Evolutionary conservation across 2,329 filamentous ascomycete genomes (phyloP).

Genomic region (Pyrenophora tritici-repentis): DNA sequence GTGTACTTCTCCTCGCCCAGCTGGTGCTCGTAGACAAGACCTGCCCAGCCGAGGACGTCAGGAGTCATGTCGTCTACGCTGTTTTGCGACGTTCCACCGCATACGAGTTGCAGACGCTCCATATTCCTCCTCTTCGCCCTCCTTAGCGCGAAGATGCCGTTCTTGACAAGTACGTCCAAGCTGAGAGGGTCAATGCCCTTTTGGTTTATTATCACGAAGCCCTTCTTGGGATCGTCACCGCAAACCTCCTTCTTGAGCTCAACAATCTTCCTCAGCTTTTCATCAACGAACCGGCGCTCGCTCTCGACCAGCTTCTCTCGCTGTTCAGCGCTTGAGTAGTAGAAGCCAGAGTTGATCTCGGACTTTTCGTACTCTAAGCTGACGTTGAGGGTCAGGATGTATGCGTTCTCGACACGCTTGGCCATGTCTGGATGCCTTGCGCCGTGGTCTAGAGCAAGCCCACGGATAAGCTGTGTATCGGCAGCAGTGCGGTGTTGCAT

Average conservation of each 20-base stretch:
- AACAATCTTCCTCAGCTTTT: conserved; percentile 96
- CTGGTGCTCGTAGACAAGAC: conserved; percentile 94
- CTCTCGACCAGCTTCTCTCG: conserved; percentile 97
- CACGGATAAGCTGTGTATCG: conserved; percentile 93
- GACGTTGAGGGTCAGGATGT: conserved; percentile 93
- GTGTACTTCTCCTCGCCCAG: conserved; percentile 99
- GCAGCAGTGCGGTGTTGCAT: conserved; percentile 98
- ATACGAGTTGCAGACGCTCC: conserved; percentile 95
- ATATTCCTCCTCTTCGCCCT: conserved; percentile 98
- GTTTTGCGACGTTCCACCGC: conserved; percentile 90
- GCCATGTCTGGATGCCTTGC: conserved; percentile 98
- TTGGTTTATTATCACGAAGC: conserved; percentile 98
- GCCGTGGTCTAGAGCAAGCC: conserved; percentile 91
- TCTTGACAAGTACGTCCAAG: conserved; percentile 95
- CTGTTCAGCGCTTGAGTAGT: conserved; percentile 96
- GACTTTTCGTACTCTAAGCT: conserved; percentile 98
- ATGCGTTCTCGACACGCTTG: conserved; percentile 92
- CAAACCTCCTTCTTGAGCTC: conserved; percentile 98
- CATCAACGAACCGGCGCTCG: conserved; percentile 92
- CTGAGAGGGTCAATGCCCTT: conserved; percentile 98
- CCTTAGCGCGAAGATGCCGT: conserved; percentile 91
- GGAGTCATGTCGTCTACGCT: conserved; percentile 91
- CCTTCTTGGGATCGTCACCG: conserved; percentile 88
- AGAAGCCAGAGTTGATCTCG: conserved; percentile 98
- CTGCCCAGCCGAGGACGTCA: conserved; percentile 92